Base-by-base conservation (phyloP, 768 basidiomycete genomes). In the Boletus rufocinnamomeus region DNA sequence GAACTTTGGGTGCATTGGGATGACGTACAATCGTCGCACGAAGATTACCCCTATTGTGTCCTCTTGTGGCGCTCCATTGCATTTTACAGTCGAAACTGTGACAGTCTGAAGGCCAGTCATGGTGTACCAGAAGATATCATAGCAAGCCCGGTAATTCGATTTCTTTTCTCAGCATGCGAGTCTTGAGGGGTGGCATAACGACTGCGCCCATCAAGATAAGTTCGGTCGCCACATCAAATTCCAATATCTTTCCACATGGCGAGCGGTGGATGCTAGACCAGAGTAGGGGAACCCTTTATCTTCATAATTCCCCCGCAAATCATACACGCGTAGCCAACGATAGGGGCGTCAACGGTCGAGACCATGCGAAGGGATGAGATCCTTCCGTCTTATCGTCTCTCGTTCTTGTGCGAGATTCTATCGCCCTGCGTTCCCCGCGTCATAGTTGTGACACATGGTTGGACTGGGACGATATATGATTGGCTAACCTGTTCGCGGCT, bases 371-470 rank as follows among this genome's bases (percentile, higher is more conserved):
- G n/a, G 56, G 65, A 54, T 56, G 60, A 61, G 58, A 58, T 61
- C 65, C 65, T 64, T 56, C 64, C 64, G 60, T 54, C 54, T 54
- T 49, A 54, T 35, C 46, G 37, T 46, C 34, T 27, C 48, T 44
- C 8, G 30, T 30, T 11, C 37, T 38, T 3, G 23, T 38, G 43
- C 25, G 19, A 21, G 34, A 14, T 40, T 16, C 6, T 17, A 9
- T 23, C 41, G 14, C 48, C 13, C 28, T 47, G 30, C 53, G 40
- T 34, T 21, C 28, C 21, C 21, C 17, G 21, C 43, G 53, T 52
- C 50, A 41, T 56, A 21, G 23, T 37, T 51, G 17, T 54, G 54
- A 50, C 40, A 45, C 45, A 44, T 45, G 11, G 37, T 21, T 52
- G 45, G 47, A 44, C 37, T 7, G 4, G 16, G 38, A 35, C 37